Evolutionary conservation across 306 rosid genomes (phyloP).

Genomic region (Mimosa pudica): DNA sequence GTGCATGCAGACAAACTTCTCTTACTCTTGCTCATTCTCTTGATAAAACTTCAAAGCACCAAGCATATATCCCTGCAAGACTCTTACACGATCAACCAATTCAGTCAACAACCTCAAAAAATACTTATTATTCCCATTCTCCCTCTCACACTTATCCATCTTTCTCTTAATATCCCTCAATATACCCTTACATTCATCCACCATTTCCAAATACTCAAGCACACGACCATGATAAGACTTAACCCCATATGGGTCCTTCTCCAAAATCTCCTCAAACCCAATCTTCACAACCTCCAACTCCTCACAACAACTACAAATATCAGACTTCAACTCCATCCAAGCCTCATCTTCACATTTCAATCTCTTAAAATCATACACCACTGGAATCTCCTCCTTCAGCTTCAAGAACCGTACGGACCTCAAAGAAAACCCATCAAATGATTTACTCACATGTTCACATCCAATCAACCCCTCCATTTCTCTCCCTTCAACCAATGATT

Average conservation of each 20-base stretch:
- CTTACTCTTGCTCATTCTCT: slow-evolving; percentile 39
- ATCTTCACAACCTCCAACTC: slow-evolving; percentile 39
- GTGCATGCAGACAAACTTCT: neutral
- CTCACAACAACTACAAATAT: slow-evolving; percentile 41
- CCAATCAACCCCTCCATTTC: neutral
- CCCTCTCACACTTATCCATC: slow-evolving; percentile 46
- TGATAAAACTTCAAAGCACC: slow-evolving; percentile 48
- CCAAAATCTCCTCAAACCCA: slow-evolving; percentile 50
- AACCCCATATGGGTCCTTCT: slow-evolving; percentile 36
- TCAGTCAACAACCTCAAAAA: slow-evolving; percentile 30
- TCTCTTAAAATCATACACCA: slow-evolving; percentile 39
- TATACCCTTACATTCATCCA: slow-evolving; percentile 38
- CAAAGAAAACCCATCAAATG: neutral
- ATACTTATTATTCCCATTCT: slow-evolving; percentile 13
- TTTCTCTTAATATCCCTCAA: slow-evolving; percentile 44
- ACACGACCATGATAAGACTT: slow-evolving; percentile 37
- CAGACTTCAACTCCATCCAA: slow-evolving; percentile 39
- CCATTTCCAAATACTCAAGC: slow-evolving; percentile 41
- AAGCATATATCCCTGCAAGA: slow-evolving; percentile 42
- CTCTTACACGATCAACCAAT: slow-evolving; percentile 36
- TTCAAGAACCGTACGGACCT: slow-evolving; percentile 28
- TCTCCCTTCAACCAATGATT: slow-evolving; percentile 13
- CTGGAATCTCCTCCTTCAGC: slow-evolving; percentile 38
- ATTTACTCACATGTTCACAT: neutral
- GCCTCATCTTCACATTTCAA: slow-evolving; percentile 39